Evolutionary conservation across 2,329 filamentous ascomycete species (phyloP), one percentile per base, ranked within the genome.

Genomic region (Orbilia quercus): DNA sequence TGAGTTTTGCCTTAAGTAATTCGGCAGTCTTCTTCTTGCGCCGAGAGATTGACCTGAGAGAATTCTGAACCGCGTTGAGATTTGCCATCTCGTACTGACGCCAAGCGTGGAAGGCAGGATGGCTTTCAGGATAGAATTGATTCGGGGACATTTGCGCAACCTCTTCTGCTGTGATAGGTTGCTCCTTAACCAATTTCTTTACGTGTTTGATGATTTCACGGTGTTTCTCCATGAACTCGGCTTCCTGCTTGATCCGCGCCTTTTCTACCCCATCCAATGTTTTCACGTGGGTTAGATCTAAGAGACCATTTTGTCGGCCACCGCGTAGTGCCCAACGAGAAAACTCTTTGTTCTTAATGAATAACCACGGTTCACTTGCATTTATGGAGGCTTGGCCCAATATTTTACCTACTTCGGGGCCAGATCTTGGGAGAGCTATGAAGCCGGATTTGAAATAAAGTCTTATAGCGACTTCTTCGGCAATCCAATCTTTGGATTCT

Each of bases 401-500:
- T 1, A 47, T 25, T 14, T 59, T 45, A 9, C 67, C 67, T 2
- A 60, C 7, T 1, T 54, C 25, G 11, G 36, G 34, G 16, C 59
- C 64, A 9, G 64, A 18, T 2, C 22, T 36, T 20, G 67, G 67
- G 22, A 72, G 59, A n/a, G 12, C 14, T 16, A 72, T 59, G 31
- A 72, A 60, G 9, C 45, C 59, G 5, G 45, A 65, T 16, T 59
- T 59, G 22, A 72, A 72, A 25, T 65, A 59, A 23, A 72, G 53
- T 47, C 47, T 59, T 6, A 72, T 22, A 20, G 59, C 67, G 7
- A 53, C 60, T 50, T 72, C 67, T 31, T 72, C 67, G 9, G 64
- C 59, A 20, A 72, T 72, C 67, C 67, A 72, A n/a, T 65, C 67
- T 14, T 72, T 72, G 25, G 64, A 16, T 36, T 72, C 59, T 1